Percentiles rank a stretch among this genome's conserved stretches.
phyloP scores from a whole-genome alignment of 139 green algal genomes.

The Yamagishiella unicocca region DNA sequence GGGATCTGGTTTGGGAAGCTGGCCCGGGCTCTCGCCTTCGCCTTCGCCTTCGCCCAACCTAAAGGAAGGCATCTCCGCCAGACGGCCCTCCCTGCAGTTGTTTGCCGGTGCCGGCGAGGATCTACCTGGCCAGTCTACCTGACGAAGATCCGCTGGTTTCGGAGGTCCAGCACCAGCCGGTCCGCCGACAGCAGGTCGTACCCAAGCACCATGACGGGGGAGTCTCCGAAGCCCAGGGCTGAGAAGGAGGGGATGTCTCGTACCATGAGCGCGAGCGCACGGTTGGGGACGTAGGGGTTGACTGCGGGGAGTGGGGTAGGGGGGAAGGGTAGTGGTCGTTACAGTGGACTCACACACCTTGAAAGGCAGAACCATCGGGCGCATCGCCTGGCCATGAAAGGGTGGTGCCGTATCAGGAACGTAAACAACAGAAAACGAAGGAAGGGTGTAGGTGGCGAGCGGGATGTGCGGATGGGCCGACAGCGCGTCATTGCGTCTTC shows the following conservation, averaged over 20 bases:
- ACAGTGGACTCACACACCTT: no score
- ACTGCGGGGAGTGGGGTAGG: not conserved
- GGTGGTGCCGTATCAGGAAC: no score
- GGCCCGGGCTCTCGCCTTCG: no score
- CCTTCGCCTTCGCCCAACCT: no score
- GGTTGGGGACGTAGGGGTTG: constrained; percentile 8
- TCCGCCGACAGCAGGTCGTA: constrained; percentile 38
- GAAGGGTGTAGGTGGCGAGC: not conserved
- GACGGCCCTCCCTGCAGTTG: no score
- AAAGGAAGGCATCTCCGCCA: no score
- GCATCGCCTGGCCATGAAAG: no score
- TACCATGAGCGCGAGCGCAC: constrained; percentile 34
- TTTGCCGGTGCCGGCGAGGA: no score
- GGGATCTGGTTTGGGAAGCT: no score
- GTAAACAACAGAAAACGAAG: no score
- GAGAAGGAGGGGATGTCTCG: constrained; percentile 34
- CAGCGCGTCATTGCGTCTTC: not conserved
- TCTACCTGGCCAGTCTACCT: not conserved
- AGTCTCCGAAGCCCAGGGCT: constrained; percentile 21
- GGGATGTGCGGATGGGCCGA: not conserved
- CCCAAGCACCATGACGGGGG: constrained; percentile 42
- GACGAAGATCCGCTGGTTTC: constrained; percentile 32
- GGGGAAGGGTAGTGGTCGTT: not conserved
- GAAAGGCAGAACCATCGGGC: no score
- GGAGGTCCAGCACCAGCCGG: constrained; percentile 36